These are phyloP conservation scores for Malus domestica DNA, from an alignment of 306 rosid species.

Conservation along the genomic window ASM211411v1 NC_041804.1:7753501-7754000, in stretches of 20 bases:
- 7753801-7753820: conserved; percentile 54
- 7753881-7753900: conserved; percentile 70
- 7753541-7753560: conserved; percentile 26
- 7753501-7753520: conserved; percentile 36
- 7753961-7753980: conserved; percentile 75
- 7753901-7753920: conserved; percentile 54
- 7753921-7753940: conserved; percentile 81
- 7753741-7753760: conserved; percentile 63
- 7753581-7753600: conserved; percentile 24
- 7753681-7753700: conserved; percentile 50
- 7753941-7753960: conserved; percentile 83
- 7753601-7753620: conserved; percentile 44
- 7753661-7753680: conserved; percentile 68
- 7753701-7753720: conserved; percentile 54
- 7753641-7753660: conserved; percentile 60
- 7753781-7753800: conserved; percentile 66
- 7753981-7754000: conserved; percentile 61
- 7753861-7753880: conserved; percentile 58
- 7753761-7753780: conserved; percentile 60
- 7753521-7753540: conserved; percentile 28
- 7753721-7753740: conserved; percentile 73
- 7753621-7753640: conserved; percentile 46
- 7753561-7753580: conserved; percentile 35
- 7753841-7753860: conserved; percentile 56
- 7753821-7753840: conserved; percentile 54